Evolutionary conservation across 108 stramenopile genomes (phyloP).

Genomic region (Pseudonitzschia multistriata): DNA sequence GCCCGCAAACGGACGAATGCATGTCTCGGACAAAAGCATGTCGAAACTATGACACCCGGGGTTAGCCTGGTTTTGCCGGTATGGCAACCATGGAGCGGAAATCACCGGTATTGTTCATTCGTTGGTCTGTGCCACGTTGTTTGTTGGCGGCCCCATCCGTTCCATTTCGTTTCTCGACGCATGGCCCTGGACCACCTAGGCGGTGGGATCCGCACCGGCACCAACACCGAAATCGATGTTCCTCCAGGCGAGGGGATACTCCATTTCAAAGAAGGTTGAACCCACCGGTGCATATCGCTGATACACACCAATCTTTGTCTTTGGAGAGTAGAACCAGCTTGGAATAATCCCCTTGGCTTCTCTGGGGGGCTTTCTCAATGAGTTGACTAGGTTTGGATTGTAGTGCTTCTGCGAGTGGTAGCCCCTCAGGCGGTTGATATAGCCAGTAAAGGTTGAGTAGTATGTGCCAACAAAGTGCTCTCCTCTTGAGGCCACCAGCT

Average conservation of each 20-base stretch:
- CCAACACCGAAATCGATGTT: slow-evolving; percentile 1
- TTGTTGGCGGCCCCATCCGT: too few relatives aligned
- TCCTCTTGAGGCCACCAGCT: slow-evolving; percentile 67
- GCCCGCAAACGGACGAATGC: too few relatives aligned
- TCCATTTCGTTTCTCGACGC: too few relatives aligned
- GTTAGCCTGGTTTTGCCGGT: too few relatives aligned
- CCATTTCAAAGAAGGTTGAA: neutral
- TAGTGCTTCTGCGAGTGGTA: slow-evolving; percentile 29
- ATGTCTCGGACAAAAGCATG: too few relatives aligned
- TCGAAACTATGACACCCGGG: too few relatives aligned
- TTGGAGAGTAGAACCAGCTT: slow-evolving; percentile 1
- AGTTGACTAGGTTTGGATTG: neutral
- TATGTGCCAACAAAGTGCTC: slow-evolving; percentile 60
- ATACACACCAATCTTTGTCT: neutral
- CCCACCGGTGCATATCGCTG: neutral
- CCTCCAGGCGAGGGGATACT: neutral
- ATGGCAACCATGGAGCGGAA: too few relatives aligned
- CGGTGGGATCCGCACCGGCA: too few relatives aligned
- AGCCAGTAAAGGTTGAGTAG: slow-evolving; percentile 73
- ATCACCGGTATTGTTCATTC: too few relatives aligned
- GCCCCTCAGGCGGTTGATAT: slow-evolving; percentile 69
- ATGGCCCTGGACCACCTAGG: too few relatives aligned
- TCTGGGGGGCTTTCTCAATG: neutral
- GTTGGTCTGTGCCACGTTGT: too few relatives aligned
- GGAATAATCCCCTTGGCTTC: neutral